phyloP scores from a whole-genome alignment of 2,329 filamentous ascomycete species.

The Hypomyces rosellus region DNA sequence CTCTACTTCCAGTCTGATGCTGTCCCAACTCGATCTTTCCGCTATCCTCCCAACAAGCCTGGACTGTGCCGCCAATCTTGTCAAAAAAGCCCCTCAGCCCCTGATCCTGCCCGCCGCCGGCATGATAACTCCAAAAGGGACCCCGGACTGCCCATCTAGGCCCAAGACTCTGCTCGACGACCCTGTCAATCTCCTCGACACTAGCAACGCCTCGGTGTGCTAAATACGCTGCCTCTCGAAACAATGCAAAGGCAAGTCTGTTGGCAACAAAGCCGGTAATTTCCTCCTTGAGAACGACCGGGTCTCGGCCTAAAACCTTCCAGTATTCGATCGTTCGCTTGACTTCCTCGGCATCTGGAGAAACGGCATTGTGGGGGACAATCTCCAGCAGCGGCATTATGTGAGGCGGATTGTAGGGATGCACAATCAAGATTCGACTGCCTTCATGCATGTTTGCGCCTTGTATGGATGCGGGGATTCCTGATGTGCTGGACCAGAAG shows the following conservation, averaged over 20 bases:
- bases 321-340: neutral
- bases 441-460: too few relatives aligned
- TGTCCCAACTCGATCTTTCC: too few relatives aligned
- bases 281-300: neutral
- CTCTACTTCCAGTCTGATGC: too few relatives aligned
- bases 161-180: neutral
- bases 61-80: too few relatives aligned
- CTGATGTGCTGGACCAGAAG: too few relatives aligned
- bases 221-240: neutral
- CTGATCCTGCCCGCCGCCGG: too few relatives aligned
- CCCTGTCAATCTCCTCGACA: neutral
- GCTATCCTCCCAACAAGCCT: too few relatives aligned
- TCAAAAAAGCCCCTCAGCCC: too few relatives aligned
- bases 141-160: neutral
- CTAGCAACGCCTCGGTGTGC: neutral
- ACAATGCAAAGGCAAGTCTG: neutral
- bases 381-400: constrained; percentile 2
- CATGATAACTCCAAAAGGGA: neutral
- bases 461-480: too few relatives aligned
- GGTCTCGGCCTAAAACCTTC: neutral
- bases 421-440: neutral
- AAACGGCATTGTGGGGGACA: neutral
- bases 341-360: neutral
- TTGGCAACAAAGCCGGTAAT: neutral
- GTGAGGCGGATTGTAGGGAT: constrained; percentile 5